A percentile compares a stretch with the other conserved stretches of the same genome.
phyloP scores from a whole-genome alignment of 164 flowering plant species.

The Echeveria elegans region DNA sequence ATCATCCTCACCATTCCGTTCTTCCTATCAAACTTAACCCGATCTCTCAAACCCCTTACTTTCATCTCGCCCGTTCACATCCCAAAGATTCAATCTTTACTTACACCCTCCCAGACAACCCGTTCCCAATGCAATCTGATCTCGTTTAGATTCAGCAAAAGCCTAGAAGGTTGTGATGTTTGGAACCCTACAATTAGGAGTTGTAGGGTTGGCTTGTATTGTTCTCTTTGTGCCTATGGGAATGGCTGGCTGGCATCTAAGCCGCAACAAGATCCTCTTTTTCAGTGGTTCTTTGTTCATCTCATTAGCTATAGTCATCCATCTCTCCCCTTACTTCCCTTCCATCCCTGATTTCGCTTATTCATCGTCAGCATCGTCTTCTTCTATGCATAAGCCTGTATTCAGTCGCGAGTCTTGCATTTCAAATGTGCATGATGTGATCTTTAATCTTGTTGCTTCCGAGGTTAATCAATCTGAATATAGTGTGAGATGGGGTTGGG shows the following conservation, averaged over 20 bases:
- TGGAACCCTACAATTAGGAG: conserved; percentile 49
- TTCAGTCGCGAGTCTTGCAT: conserved; percentile 50
- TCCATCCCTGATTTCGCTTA: conserved; percentile 30
- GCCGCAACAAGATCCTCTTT: conserved; percentile 87
- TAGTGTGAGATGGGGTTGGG: conserved; percentile 51
- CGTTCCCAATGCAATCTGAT: too few relatives aligned
- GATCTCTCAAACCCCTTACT: too few relatives aligned
- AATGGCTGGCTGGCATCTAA: conserved; percentile 90
- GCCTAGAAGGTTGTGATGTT: conserved; percentile 13
- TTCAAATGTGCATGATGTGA: conserved; percentile 52
- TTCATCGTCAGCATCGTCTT: conserved; percentile 32
- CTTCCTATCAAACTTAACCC: too few relatives aligned
- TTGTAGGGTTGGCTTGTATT: conserved; percentile 53
- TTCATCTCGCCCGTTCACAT: too few relatives aligned
- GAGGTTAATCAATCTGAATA: not conserved
- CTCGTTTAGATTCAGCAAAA: too few relatives aligned
- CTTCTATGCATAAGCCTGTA: conserved; percentile 19
- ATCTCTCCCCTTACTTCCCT: conserved; percentile 83
- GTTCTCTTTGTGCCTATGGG: conserved; percentile 90
- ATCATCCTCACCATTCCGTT: too few relatives aligned
- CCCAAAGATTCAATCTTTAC: too few relatives aligned
- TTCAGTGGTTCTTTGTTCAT: conserved; percentile 89
- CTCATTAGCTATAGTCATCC: conserved; percentile 79
- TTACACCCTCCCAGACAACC: too few relatives aligned
- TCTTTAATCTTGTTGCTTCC: conserved; percentile 28